Evolutionary conservation across 768 basidiomycete genomes (phyloP).

Genomic region (Collybiopsis confluens): DNA sequence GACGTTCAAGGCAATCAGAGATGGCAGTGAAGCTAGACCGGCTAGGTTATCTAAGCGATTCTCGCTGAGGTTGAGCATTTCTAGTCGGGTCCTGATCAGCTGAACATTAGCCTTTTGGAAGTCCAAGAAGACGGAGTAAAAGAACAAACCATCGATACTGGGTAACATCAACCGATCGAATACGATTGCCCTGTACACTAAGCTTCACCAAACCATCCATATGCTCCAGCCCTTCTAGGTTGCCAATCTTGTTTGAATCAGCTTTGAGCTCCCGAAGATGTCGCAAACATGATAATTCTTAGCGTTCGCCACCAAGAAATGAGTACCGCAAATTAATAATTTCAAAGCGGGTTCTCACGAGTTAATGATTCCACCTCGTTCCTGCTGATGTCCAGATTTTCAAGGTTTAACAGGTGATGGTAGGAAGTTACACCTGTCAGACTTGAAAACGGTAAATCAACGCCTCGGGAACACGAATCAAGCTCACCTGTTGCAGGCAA

Average conservation of each 20-base stretch:
- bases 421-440: conserved; percentile 87
- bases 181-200: conserved; percentile 71
- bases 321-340: conserved; percentile 6
- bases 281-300: conserved; percentile 80
- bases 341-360: conserved; percentile 57
- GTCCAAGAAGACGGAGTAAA: conserved; percentile 7
- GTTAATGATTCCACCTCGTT: conserved; percentile 86
- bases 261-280: conserved; percentile 86
- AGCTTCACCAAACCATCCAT: conserved; percentile 83
- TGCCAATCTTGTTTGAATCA: conserved; percentile 79
- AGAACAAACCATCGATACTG: conserved; percentile 63
- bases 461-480: conserved; percentile 4
- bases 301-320: conserved; percentile 10
- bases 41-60: conserved; percentile 61
- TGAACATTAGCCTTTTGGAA: conserved; percentile 6
- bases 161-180: conserved; percentile 57
- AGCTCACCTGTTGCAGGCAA: conserved; percentile 67
- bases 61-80: conserved; percentile 77
- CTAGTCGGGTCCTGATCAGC: conserved; percentile 50
- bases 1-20: conserved; percentile 71
- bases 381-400: conserved; percentile 84
- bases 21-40: conserved; percentile 59
- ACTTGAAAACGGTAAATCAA: conserved; percentile 32
- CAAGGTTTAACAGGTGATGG: conserved; percentile 79
- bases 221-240: conserved; percentile 69